phyloP scores from a whole-genome alignment of 768 basidiomycete species.

The Tricholoma flavovirens region DNA sequence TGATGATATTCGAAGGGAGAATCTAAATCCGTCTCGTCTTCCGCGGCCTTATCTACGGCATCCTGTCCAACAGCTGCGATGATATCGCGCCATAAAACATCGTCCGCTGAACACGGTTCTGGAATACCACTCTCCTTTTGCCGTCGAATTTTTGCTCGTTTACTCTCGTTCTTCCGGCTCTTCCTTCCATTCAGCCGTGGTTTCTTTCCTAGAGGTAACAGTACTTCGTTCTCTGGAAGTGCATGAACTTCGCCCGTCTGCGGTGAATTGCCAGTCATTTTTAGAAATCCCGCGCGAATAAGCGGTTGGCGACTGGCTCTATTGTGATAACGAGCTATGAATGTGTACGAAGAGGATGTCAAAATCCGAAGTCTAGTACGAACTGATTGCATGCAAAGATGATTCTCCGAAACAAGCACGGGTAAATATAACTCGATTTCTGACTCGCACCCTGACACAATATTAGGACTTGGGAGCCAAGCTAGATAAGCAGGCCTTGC shows the following conservation, averaged over 20 bases:
- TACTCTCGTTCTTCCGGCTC: constrained; percentile 21
- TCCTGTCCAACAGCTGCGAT: constrained; percentile 58
- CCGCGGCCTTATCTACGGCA: constrained; percentile 42
- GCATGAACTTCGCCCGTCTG: constrained; percentile 16
- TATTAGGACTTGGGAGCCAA: too few relatives aligned
- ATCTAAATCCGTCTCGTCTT: constrained; percentile 46
- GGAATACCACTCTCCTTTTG: constrained; percentile 38
- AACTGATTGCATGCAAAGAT: neutral
- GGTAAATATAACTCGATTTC: neutral
- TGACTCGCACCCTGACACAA: too few relatives aligned
- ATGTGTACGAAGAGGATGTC: neutral
- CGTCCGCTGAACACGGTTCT: constrained; percentile 65
- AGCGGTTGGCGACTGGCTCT: neutral
- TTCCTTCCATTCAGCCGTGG: constrained; percentile 16
- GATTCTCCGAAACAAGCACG: neutral
- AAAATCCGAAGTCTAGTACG: neutral
- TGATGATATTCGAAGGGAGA: constrained; percentile 55
- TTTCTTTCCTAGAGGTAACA: constrained; percentile 24
- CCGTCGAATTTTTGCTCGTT: constrained; percentile 23
- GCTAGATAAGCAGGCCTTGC: too few relatives aligned
- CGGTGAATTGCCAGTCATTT: constrained; percentile 12
- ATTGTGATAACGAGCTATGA: constrained; percentile 1
- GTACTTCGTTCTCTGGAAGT: constrained; percentile 14
- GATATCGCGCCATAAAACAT: constrained; percentile 73
- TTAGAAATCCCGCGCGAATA: neutral